Evolutionary conservation across 805 yeast species (phyloP).

Genomic region (Ogataea pilisensis): DNA sequence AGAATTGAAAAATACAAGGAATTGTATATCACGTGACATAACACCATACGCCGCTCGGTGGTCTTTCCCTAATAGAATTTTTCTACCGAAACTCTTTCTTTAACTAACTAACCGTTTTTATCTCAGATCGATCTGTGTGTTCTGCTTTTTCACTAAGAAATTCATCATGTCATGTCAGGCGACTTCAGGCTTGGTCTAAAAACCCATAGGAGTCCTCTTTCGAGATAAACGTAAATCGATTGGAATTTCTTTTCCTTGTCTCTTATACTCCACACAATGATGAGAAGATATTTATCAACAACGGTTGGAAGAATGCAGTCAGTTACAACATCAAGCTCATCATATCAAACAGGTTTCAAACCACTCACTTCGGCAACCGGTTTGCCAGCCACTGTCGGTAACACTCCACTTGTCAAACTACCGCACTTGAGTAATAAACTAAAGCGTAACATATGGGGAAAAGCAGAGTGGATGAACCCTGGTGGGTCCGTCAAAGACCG

Average conservation of each 20-base stretch:
- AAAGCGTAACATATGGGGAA: slow-evolving; percentile 77
- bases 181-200: too few relatives aligned
- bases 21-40: slow-evolving; percentile 15
- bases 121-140: too few relatives aligned
- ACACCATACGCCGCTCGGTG: slow-evolving; percentile 7
- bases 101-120: too few relatives aligned
- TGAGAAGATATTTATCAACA: slow-evolving; percentile 16
- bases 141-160: too few relatives aligned
- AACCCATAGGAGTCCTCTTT: too few relatives aligned
- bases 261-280: not conserved
- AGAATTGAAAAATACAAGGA: not conserved
- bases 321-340: slow-evolving; percentile 4
- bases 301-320: not conserved
- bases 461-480: slow-evolving; percentile 91
- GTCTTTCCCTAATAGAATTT: too few relatives aligned
- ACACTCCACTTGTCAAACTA: slow-evolving; percentile 76
- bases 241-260: not conserved
- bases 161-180: too few relatives aligned
- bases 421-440: slow-evolving; percentile 51
- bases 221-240: too few relatives aligned
- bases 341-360: slow-evolving; percentile 42
- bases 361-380: slow-evolving; percentile 69
- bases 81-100: too few relatives aligned
- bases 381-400: slow-evolving; percentile 83
- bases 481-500: slow-evolving; percentile 92